Percentiles rank a stretch among this genome's conserved stretches.
These are phyloP conservation scores for Phytopythium mirpurense DNA, from an alignment of 352 stramenopile genomes.

Conservation along the genomic window DNA sequence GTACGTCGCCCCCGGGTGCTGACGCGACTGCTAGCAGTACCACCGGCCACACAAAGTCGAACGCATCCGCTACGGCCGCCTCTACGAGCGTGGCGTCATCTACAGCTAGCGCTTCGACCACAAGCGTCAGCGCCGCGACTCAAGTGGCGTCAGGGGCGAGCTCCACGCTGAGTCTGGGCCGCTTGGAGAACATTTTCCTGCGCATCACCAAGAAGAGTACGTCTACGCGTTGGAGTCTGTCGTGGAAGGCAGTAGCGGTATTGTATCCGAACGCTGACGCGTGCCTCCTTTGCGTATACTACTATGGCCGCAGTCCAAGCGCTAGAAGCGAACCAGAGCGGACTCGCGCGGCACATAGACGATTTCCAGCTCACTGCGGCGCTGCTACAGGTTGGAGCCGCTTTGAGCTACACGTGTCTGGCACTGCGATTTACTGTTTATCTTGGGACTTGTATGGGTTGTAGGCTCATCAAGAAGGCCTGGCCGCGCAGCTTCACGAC, in stretches of 20 bases:
- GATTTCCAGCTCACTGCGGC: slow-evolving; percentile 48
- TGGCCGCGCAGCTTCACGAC: slow-evolving; percentile 46
- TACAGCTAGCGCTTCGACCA: background rate
- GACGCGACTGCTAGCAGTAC: background rate
- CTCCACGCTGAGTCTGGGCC: slow-evolving; percentile 44
- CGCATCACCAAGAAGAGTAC: slow-evolving; percentile 82
- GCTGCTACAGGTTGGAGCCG: slow-evolving; percentile 42
- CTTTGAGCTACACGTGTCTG: background rate
- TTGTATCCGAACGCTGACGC: too few species aligned
- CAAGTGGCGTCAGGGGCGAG: background rate
- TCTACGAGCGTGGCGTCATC: background rate
- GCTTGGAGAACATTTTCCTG: slow-evolving; percentile 82
- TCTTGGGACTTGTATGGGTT: background rate
- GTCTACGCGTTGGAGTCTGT: background rate
- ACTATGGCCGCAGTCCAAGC: slow-evolving; percentile 44
- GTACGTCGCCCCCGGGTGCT: background rate
- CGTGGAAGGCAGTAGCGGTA: too few species aligned
- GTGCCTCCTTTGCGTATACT: slow-evolving; percentile 3
- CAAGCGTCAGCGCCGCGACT: background rate
- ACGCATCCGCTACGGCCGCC: background rate
- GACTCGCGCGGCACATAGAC: slow-evolving; percentile 46
- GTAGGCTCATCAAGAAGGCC: slow-evolving; percentile 40
- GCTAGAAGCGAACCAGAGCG: slow-evolving; percentile 62
- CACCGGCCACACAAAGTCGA: background rate
- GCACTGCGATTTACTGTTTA: background rate